phyloP scores from a whole-genome alignment of 768 basidiomycete species.

The Phylloporus rhodoxanthus region DNA sequence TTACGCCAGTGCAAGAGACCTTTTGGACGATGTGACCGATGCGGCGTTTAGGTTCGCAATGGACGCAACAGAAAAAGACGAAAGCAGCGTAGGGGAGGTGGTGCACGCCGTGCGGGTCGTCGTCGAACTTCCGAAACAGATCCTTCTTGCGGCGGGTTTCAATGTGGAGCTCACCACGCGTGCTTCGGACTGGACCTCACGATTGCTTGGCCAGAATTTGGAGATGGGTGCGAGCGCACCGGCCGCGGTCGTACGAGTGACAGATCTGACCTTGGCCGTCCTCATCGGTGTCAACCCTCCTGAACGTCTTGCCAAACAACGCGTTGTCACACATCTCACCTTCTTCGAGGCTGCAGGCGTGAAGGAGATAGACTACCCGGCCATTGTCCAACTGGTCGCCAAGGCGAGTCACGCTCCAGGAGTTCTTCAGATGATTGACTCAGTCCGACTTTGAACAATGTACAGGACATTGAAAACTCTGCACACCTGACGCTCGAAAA shows the following conservation, averaged over 20 bases:
- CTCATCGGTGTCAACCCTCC: constrained; percentile 70
- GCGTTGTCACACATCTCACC: constrained; percentile 49
- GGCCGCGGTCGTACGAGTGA: constrained; percentile 35
- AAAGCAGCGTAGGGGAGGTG: not conserved
- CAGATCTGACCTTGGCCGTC: constrained; percentile 43
- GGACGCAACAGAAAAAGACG: constrained; percentile 18
- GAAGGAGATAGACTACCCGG: constrained; percentile 32
- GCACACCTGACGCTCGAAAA: constrained; percentile 20
- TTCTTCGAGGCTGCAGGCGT: constrained; percentile 32
- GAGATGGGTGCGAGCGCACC: not conserved
- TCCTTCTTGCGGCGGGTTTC: constrained; percentile 46
- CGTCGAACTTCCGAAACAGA: constrained; percentile 41
- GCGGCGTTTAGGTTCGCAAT: constrained; percentile 37
- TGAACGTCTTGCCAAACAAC: constrained; percentile 60
- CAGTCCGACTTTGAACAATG: too few species aligned
- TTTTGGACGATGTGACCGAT: constrained; percentile 34
- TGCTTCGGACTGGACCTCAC: not conserved
- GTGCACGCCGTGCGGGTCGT: constrained; percentile 36
- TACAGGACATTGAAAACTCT: constrained; percentile 12
- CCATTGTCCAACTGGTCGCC: constrained; percentile 31
- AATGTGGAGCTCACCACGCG: constrained; percentile 34
- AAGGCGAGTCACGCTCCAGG: constrained; percentile 12
- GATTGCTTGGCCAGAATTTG: not conserved
- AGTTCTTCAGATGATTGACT: too few species aligned
- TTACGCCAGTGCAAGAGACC: constrained; percentile 28